Evolutionary conservation across 1,284 basidiomycete genomes (phyloP), one percentile per base, ranked within the genome.

Genomic region (Cystobasidiaceae sp.): DNA sequence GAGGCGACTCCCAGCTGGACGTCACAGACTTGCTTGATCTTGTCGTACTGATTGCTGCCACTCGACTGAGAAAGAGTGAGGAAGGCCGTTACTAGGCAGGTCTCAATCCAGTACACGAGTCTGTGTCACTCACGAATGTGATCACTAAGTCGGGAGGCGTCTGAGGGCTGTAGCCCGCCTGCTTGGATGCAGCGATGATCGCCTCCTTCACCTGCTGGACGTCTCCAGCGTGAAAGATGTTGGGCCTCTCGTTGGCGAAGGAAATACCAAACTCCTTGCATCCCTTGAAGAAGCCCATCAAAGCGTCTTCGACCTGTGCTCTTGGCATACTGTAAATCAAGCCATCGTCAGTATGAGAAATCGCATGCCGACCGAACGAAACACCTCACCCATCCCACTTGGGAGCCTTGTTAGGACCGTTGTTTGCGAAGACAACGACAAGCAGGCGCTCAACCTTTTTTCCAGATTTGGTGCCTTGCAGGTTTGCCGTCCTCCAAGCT

Each of bases 171-270:
- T 51, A 64, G 15, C 61, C 61, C 32, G 51, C 61, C 27, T 39
- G 39, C 52, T 63, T 67, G 46, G 37, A 52, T 13, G 60, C 66
- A 27, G 44, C 52, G 6, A 57, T 55, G 21, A 67, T 54, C 30
- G 51, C 33, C 15, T 45, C 32, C 46, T 48, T 50, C 19, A 55
- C 37, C 32, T 56, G 25, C 15, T 37, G 11, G 6, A 33, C 32
- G 46, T 41, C 23, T 21, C 51, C 55, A 25, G 55, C 55, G 45
- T 58, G 46, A 23, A n/a, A 33, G 33, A 66, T 66, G 13, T 30
- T 43, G 11, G 61, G 61, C 25, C 32, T n/a, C 27, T 46, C 37
- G 30, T 37, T 52, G 8, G 33, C 45, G 56, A 65, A 37, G 15
- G 13, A 19, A n/a, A 63, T 63, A 32, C 66, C 66, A 21, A 56